Evolutionary conservation across 2,329 filamentous ascomycete genomes (phyloP), one percentile per base, ranked within the genome.

Genomic region (Reticulascus tulasneorum): DNA sequence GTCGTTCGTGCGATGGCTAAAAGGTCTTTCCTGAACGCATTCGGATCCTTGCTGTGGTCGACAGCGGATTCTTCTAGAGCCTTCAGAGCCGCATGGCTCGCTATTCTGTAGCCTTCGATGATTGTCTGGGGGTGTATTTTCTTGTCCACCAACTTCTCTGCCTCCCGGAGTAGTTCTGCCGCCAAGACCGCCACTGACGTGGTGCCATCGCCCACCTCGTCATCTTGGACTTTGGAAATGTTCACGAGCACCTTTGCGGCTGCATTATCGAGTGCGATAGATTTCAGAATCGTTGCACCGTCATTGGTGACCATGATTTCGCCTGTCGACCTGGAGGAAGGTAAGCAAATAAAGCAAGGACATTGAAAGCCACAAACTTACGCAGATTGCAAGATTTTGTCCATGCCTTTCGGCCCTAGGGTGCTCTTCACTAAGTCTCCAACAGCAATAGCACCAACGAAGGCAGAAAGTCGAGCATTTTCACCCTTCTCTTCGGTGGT

Each of bases 81-180:
- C 56, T 82, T 75, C 33, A 98, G 75, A 20, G 93, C 90, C 35
- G 93, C 91, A 34, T 79, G 75, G 63, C 88, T 94, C 35, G 93
- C 93, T 86, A 98, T 94, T 70, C 93, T 81, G 75, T 94, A 98
- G 34, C 93, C 93, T 58, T 98, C 93, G 57, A 98, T 98, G 64
- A 98, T 98, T 34, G 93, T 97, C 75, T 98, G 93, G 33, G 93
- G 93, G 65, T 98, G 93, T 54, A 98, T 96, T 71, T 97, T 97
- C 73, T 91, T 89, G 70, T 94, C 86, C 50, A 98, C 88, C 32
- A 98, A 78, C 71, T 94, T 91, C 72, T 98, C 93, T 30, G 93
- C 93, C 67, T 98, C 93, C 47, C 93, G 84, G 47, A 98, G 75
- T 42, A 98, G 77, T 71, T 98, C 93, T 41, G 93, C 93, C 24